Evolutionary conservation across 306 rosid genomes (phyloP).

Genomic region (Trichosanthes cucumerina): DNA sequence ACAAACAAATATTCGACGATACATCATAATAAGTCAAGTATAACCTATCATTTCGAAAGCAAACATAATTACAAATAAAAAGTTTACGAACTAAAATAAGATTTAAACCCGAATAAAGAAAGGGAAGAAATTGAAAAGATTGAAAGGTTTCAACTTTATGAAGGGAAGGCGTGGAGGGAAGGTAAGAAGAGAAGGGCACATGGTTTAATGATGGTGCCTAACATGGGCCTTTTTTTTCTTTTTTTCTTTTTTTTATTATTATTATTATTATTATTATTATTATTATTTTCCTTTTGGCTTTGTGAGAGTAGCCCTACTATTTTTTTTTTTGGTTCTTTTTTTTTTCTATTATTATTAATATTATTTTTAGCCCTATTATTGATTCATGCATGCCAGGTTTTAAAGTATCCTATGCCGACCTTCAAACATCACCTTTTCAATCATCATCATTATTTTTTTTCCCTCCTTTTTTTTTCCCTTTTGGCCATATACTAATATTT

Average conservation of each 20-base stretch:
- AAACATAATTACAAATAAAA: neutral
- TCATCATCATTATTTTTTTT: neutral
- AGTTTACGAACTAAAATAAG: neutral
- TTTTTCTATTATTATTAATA: neutral
- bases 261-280: no score
- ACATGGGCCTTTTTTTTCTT: neutral
- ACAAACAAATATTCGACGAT: no score
- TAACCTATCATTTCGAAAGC: no score
- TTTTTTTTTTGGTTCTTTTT: neutral
- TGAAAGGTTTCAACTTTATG: neutral
- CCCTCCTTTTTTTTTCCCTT: neutral
- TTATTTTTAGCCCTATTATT: neutral
- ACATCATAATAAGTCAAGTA: no score
- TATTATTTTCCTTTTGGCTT: neutral
- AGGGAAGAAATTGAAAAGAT: neutral
- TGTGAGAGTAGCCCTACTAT: neutral
- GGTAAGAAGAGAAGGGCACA: neutral
- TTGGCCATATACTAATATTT: neutral
- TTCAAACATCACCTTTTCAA: constrained; percentile 3
- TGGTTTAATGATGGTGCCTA: neutral
- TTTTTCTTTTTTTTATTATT: neutral
- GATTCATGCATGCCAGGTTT: constrained; percentile 5
- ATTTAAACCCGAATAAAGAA: neutral
- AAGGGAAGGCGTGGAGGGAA: neutral
- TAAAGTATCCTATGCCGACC: constrained; percentile 2